Conservation (phyloP, 495 filamentous ascomycete species). For the Trichoderma asperelloides region DNA sequence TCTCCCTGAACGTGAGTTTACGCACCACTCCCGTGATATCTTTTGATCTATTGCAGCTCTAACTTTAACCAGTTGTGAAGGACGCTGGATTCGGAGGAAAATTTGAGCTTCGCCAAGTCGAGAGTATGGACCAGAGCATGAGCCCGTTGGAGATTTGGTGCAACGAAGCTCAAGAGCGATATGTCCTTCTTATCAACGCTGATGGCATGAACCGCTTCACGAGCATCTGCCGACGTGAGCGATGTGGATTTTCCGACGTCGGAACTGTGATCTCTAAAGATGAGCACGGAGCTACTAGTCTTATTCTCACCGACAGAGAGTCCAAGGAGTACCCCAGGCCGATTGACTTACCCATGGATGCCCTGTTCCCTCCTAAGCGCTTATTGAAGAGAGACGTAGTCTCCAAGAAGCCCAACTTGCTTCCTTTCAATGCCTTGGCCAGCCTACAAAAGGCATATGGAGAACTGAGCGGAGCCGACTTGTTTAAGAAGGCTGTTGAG, state of each 20-base stretch:
- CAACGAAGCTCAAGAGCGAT: conserved; percentile 92
- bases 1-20: conserved; percentile 27
- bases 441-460: conserved; percentile 41
- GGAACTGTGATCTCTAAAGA: conserved; percentile 64
- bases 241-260: conserved; percentile 90
- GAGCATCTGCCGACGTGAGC: conserved; percentile 72
- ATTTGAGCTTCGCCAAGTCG: conserved; percentile 87
- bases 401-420: conserved; percentile 59
- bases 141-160: conserved; percentile 96
- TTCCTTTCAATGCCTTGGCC: conserved; percentile 56
- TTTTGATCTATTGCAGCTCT: conserved; percentile 47
- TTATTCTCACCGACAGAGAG: conserved; percentile 76
- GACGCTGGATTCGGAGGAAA: conserved; percentile 81
- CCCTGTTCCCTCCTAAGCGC: conserved; percentile 84
- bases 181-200: conserved; percentile 74
- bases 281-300: conserved; percentile 50
- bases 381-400: conserved; percentile 74
- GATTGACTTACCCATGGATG: conserved; percentile 86
- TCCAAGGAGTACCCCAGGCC: conserved; percentile 65
- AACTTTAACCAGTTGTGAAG: conserved; percentile 50
- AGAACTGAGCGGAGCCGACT: conserved; percentile 43
- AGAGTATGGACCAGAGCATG: conserved; percentile 82
- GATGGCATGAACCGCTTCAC: conserved; percentile 76
- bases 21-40: background rate
- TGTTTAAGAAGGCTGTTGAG: conserved; percentile 66